phyloP scores from a whole-genome alignment of 2,329 filamentous ascomycete genomes.

The Immersiporthe knoxdaviesiana region DNA sequence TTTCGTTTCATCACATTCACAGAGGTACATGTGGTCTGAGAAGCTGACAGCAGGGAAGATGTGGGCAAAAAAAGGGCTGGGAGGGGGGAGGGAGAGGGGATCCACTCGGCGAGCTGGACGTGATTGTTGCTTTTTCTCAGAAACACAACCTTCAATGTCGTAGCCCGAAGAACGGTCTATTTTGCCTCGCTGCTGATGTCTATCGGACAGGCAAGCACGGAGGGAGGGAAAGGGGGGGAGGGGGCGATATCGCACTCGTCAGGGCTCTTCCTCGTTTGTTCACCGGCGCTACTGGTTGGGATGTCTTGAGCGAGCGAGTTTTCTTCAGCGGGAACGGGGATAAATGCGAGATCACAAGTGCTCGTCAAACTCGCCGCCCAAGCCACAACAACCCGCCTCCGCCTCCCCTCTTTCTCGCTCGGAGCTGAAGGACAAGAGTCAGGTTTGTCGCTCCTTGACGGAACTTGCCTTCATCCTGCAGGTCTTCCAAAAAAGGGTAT shows the following conservation, averaged over 20 bases:
- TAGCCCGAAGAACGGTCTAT: neutral
- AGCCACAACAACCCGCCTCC: too few species aligned
- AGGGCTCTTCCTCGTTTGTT: neutral
- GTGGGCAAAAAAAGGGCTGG: neutral
- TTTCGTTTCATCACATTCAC: neutral
- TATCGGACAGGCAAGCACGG: neutral
- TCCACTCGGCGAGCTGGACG: neutral
- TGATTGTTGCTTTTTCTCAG: neutral
- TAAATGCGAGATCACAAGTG: neutral
- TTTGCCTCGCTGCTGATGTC: neutral
- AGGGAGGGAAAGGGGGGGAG: neutral
- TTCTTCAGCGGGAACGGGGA: conserved; percentile 7
- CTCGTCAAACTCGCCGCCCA: neutral
- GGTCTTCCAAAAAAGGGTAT: neutral
- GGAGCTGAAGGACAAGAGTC: neutral
- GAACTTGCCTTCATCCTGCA: neutral
- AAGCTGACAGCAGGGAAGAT: neutral
- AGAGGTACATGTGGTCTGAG: neutral
- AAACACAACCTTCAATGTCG: neutral
- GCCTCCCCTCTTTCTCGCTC: neutral
- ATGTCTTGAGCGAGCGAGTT: conserved; percentile 4
- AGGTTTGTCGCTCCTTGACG: neutral
- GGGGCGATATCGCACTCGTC: neutral
- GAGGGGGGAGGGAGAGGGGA: too few species aligned
- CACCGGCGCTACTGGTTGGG: conserved; percentile 1